Evolutionary conservation across 441 rosid genomes (phyloP), one percentile per base, ranked within the genome.

Genomic region (Monsonia emarginata): DNA sequence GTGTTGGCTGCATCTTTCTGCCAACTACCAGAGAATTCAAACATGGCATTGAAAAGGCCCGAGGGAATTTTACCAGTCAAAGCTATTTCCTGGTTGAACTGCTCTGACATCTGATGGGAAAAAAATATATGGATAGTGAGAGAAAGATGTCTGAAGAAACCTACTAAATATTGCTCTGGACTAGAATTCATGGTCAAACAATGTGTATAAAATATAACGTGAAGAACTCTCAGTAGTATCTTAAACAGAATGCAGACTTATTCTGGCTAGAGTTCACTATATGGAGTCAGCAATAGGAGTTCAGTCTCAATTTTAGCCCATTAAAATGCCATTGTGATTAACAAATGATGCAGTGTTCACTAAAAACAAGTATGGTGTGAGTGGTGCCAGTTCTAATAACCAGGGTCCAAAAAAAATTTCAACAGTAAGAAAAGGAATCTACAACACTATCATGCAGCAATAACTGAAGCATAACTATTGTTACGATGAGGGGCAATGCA

Each of bases 61-160:
- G 97, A 89, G 0, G 98, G 98, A 70, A 94, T 89, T 85, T 91
- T 91, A 61, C 98, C 98, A 32, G 88, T 84, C 73, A 89, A 67
- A 72, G 94, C 86, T 71, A 89, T 73, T 66, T 89, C 98, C 69
- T 89, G 97, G 78, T 94, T 94, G 78, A 94, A 89, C 80, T 85
- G 94, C 87, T 91, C 98, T 26, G 98, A 83, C 98, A 94, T 94
- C 98, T 94, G 78, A 1, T 62, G 19, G 65, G 52, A 64, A 62
- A 65, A 28, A 64, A 30, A 25, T 4, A 50, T 11, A 50, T 5
- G 22, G n/a, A 1, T 48, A 38, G 60, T 66, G 16, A 19, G 73
- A 36, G 52, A 31, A 1, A 28, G 50, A 22, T 36, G n/a, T 38
- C 30, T n/a, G 40, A 64, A 14, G 48, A 50, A 2, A 52, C 42